Evolutionary conservation across 768 basidiomycete genomes (phyloP), one percentile per base, ranked within the genome.

Genomic region (Omphalotus guepiniiformis): DNA sequence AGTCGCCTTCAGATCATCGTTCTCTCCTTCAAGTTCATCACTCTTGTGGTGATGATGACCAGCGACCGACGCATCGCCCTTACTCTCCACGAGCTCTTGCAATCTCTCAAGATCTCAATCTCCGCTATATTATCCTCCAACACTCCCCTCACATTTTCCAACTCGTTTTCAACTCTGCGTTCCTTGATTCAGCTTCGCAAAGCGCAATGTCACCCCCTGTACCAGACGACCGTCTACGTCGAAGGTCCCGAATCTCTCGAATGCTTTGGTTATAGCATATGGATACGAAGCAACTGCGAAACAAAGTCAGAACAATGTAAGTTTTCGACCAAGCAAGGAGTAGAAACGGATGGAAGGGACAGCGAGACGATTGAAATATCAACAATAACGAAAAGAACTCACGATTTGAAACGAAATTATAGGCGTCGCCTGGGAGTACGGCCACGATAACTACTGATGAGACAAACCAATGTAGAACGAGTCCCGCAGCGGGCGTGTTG

Each of bases 41-140:
- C 83, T 48, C 39, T 73, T 71, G n/a, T n/a, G n/a, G 39, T 73
- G 66, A 12, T 62, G 57, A 2, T 72, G 71, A 27, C 67, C 65
- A 30, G 68, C 68, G 12, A 65, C 59, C 0, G 68, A 66, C 3
- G 72, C 69, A 19, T 74, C 69, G 13, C 73, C 75, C 4, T 70
- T 74, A 19, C 69, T 71, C 58, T 88, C 83, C 4, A 86, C 72
- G n/a, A 83, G 70, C 38, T 85, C 83, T 27, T 77, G 74, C 32
- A 93, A 67, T 6, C 82, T 73, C n/a, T n/a, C n/a, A n/a, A n/a
- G n/a, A n/a, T n/a, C 28, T 88, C 83, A 42, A 93, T 80, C 65
- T 93, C 91, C 27, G 91, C 86, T 62, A 84, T 75, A 59, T 89
- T 89, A 53, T 94, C 92, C 59, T 88, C 80, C 32, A 91, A 66